Evolutionary conservation across 2,329 filamentous ascomycete genomes (phyloP), one percentile per base, ranked within the genome.

Genomic region (Neopestalotiopsis clavispora): DNA sequence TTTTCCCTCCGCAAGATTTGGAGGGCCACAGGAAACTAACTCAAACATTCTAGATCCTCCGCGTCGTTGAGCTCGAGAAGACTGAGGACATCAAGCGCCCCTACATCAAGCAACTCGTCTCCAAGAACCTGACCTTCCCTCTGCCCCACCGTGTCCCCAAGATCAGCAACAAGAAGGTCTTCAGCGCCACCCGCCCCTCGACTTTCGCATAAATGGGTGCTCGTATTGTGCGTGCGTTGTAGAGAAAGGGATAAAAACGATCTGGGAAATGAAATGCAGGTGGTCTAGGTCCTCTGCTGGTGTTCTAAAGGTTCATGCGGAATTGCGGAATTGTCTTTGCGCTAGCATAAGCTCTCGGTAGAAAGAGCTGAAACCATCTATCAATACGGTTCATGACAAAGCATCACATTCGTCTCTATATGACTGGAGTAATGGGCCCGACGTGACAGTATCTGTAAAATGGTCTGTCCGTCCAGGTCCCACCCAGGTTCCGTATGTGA

Each of bases 81-180:
- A 88, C 86, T 81, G 94, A 95, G 77, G 94, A 96, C 83, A 88
- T 99, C 89, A 96, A 95, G 89, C 94, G 96, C 84, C 95, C 96
- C 77, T 99, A 99, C 92, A 97, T 99, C 90, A 97, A 95, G 90
- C 96, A 99, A 89, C 94, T 99, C 84, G 86, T 97, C 83, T 87
- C 89, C 86, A 98, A 98, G 92, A 84, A 90, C 85, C 93, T 99
- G 85, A 94, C 92, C 86, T 99, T 99, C 94, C 96, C 96, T 84
- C 94, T 99, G 78, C 96, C 96, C 83, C 96, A 99, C 91, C 96
- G 97, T 81, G 86, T 95, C 81, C 89, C 91, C 87, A 95, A 94
- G 87, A 88, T 89, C 85, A 85, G 84, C 83, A 90, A 87, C 88
- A 93, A 92, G 89, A 97, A 97, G 91, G 83, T 98, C 84, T 99